Evolutionary conservation across 164 flowering plant genomes (phyloP).

Genomic region (Tetrastigma voinierianum): DNA sequence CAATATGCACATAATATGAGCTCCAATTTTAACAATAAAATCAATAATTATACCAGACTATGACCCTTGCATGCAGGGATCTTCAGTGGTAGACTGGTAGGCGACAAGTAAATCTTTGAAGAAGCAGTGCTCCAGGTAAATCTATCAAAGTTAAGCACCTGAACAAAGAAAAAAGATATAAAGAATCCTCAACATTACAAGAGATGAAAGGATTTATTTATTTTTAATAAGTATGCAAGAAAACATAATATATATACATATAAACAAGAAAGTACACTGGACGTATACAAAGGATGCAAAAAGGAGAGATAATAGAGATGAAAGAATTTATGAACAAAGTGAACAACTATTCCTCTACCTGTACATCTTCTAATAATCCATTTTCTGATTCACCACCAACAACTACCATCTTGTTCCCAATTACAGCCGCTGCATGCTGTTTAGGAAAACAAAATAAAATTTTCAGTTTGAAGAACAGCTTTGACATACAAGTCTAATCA

Average conservation of each 20-base stretch:
- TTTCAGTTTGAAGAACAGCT: not conserved
- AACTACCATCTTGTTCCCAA: slow-evolving; percentile 95
- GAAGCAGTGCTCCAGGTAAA: slow-evolving; percentile 78
- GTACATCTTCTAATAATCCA: slow-evolving; percentile 88
- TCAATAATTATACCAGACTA: slow-evolving; percentile 52
- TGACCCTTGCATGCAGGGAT: slow-evolving; percentile 97
- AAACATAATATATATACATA: no score
- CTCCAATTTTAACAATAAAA: not conserved
- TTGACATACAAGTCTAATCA: slow-evolving; percentile 1
- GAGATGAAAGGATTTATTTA: no score
- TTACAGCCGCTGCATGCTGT: slow-evolving; percentile 95
- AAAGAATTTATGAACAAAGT: not conserved
- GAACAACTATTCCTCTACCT: slow-evolving; percentile 41
- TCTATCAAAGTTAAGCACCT: slow-evolving; percentile 87
- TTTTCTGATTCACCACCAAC: slow-evolving; percentile 95
- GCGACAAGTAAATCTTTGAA: slow-evolving; percentile 87
- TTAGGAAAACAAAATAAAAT: slow-evolving; percentile 1
- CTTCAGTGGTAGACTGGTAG: slow-evolving; percentile 79
- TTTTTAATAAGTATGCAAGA: no score
- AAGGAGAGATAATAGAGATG: not conserved
- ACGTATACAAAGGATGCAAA: no score
- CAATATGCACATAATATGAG: not conserved
- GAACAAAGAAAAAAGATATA: slow-evolving; percentile 16
- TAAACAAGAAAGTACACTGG: no score
- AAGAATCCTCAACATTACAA: no score